phyloP scores from a whole-genome alignment of 495 filamentous ascomycete genomes.

The Collariella sp. region DNA sequence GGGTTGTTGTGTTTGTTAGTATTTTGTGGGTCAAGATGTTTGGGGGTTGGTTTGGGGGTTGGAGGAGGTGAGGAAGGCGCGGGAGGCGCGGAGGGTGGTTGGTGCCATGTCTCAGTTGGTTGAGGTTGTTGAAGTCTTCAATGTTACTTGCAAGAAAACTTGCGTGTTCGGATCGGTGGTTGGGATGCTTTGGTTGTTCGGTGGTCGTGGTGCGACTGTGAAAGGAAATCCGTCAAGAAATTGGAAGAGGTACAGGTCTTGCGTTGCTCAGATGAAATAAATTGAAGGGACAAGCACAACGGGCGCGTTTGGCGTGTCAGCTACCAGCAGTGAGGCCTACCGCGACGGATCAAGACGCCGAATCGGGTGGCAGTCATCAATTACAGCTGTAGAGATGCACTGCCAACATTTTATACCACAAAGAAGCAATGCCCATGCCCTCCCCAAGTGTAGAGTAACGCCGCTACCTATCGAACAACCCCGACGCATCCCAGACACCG shows the following conservation, averaged over 20 bases:
- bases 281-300: too few species aligned
- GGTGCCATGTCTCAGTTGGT: neutral
- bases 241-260: too few species aligned
- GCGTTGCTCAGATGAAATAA: too few species aligned
- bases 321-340: neutral
- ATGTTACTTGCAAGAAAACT: neutral
- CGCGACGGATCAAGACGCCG: neutral
- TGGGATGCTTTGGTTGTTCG: too few species aligned
- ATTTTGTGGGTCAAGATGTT: neutral
- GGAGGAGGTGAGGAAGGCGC: neutral
- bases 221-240: too few species aligned
- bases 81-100: conserved; percentile 1
- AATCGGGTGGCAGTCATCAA: neutral
- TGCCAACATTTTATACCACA: neutral
- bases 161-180: too few species aligned
- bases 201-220: too few species aligned
- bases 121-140: neutral
- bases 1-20: conserved; percentile 3
- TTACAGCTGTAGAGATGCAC: neutral
- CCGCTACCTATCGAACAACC: neutral
- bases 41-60: neutral
- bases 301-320: neutral
- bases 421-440: neutral
- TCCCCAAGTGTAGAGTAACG: neutral
- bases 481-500: neutral